Evolutionary conservation across 2,329 filamentous ascomycete genomes (phyloP), one percentile per base, ranked within the genome.

Genomic region (Cordyceps pruinosa): DNA sequence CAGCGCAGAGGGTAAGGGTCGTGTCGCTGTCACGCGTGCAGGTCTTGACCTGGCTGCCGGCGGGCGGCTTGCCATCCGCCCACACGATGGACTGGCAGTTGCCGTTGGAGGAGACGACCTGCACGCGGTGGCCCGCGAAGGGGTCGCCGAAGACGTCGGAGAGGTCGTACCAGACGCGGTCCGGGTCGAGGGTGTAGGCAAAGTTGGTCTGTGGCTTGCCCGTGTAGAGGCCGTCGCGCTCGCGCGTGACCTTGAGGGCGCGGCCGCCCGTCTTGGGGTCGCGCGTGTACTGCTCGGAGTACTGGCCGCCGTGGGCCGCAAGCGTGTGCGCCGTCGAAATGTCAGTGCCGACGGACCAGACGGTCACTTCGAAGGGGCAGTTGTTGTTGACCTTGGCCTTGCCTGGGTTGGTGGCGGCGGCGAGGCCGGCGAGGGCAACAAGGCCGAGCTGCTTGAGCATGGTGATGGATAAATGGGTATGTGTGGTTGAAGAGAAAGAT

Each of bases 201-300:
- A 70, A 74, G 60, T 69, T 66, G 61, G 69, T 70, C 68, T 75
- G 70, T 25, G 73, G 65, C n/a, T 68, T 67, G 59, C 71, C 71
- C 3, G 66, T 71, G 66, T 65, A 74, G 42, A 75, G 66, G 39
- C 73, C 73, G 60, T 74, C 66, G 26, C 64, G 51, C 1, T 62
- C 57, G 23, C 57, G 46, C 8, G 72, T 73, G 51, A 75, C 63
- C 63, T 75, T 75, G 60, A 75, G 63, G 28, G 72, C 65, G 58
- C 65, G 68, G 45, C 73, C 73, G 54, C 73, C 73, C 4, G 71
- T 71, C 28, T 62, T 56, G 44, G 70, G 65, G 66, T 75, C 73
- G 37, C 62, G 63, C 25, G 55, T 42, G 59, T 72, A 74, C 21
- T 52, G 47, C 65, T 75, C 72, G 42, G 46, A 47, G 65, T 71